Evolutionary conservation across 805 yeast species (phyloP).

Genomic region (Candida rishiriensis): DNA sequence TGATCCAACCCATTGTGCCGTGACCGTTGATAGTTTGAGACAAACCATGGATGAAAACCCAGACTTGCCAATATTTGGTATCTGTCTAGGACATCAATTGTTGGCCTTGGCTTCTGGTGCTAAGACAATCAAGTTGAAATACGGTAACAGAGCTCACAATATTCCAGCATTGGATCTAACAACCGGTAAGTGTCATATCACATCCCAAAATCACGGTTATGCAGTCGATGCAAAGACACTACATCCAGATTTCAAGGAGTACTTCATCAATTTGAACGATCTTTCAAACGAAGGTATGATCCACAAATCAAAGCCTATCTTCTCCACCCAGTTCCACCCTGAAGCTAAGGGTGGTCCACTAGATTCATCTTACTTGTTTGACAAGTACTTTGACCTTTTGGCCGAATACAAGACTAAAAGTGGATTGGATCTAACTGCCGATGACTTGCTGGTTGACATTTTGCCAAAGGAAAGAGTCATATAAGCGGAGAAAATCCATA

Average conservation of each 20-base stretch:
- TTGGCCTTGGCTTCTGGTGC: slow-evolving; percentile 95
- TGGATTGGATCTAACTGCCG: slow-evolving; percentile 38
- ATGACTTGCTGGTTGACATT: slow-evolving; percentile 52
- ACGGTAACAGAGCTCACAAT: slow-evolving; percentile 98
- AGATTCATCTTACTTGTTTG: slow-evolving; percentile 88
- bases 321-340: slow-evolving; percentile 98
- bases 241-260: slow-evolving; percentile 74
- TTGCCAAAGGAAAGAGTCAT: slow-evolving; percentile 62
- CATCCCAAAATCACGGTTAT: slow-evolving; percentile 98
- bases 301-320: slow-evolving; percentile 81
- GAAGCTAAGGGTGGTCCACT: slow-evolving; percentile 99
- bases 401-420: slow-evolving; percentile 45
- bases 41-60: slow-evolving; percentile 59
- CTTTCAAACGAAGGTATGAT: slow-evolving; percentile 97
- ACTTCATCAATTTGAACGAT: slow-evolving; percentile 90
- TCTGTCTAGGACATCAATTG: slow-evolving; percentile 96
- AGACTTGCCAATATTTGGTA: slow-evolving; percentile 90
- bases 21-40: slow-evolving; percentile 70
- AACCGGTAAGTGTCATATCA: slow-evolving; percentile 93
- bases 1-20: slow-evolving; percentile 87
- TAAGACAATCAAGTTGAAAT: slow-evolving; percentile 84
- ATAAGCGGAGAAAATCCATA: slow-evolving; percentile 17
- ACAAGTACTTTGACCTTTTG: slow-evolving; percentile 76
- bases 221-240: slow-evolving; percentile 86
- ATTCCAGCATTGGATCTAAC: slow-evolving; percentile 90